Evolutionary conservation across 495 filamentous ascomycete genomes (phyloP).

Genomic region (Sporormia fimetaria): DNA sequence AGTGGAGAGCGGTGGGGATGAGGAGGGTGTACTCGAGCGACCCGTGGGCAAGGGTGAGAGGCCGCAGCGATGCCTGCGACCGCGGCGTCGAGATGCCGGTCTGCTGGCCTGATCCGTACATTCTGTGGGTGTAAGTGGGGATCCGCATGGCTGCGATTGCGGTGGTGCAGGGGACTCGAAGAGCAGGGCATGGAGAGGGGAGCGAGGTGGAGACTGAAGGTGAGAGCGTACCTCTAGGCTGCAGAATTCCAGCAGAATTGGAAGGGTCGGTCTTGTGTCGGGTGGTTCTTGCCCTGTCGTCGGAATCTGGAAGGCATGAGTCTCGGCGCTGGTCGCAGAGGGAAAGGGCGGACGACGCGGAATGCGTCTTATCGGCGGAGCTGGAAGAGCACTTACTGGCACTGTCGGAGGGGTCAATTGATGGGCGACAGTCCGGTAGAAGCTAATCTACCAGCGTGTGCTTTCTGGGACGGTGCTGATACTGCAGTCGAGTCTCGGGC

Average conservation of each 20-base stretch:
- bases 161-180: background rate
- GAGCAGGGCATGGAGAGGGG: slow-evolving; percentile 16
- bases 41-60: slow-evolving; percentile 79
- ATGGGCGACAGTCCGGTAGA: too few relatives aligned
- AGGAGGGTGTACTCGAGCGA: slow-evolving; percentile 91
- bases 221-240: too few relatives aligned
- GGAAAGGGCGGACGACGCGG: background rate
- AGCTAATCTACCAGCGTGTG: slow-evolving; percentile 21
- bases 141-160: too few relatives aligned
- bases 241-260: too few relatives aligned
- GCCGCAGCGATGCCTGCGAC: slow-evolving; percentile 75
- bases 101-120: slow-evolving; percentile 85
- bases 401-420: too few relatives aligned
- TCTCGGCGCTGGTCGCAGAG: background rate
- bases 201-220: too few relatives aligned
- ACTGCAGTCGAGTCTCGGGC: slow-evolving; percentile 5
- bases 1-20: slow-evolving; percentile 86
- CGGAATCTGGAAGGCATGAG: slow-evolving; percentile 6
- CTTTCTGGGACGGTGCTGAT: slow-evolving; percentile 16
- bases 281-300: too few relatives aligned
- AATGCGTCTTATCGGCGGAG: too few relatives aligned
- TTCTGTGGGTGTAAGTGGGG: too few relatives aligned
- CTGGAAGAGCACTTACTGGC: too few relatives aligned
- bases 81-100: slow-evolving; percentile 93
- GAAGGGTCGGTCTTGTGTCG: too few relatives aligned